A percentile compares a stretch with the other conserved stretches of the same genome.
phyloP scores from a whole-genome alignment of 352 stramenopile genomes.

The Pythium phragmiticola region DNA sequence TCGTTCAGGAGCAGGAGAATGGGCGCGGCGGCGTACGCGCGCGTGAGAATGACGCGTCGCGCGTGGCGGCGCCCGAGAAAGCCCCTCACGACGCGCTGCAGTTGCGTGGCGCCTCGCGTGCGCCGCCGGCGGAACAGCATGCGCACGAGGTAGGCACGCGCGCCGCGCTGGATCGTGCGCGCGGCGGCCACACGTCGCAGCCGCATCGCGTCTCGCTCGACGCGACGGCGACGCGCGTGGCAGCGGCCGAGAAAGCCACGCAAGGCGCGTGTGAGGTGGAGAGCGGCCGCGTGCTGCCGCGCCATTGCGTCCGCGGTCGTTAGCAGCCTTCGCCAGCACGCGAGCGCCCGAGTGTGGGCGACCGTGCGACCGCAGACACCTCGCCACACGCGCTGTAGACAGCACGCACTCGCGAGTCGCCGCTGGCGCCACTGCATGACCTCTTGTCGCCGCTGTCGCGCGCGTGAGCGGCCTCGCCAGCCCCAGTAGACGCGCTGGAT shows the following conservation, averaged over 20 bases:
- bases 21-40: conserved; percentile 39
- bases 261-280: conserved; percentile 41
- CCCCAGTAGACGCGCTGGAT: conserved; percentile 50
- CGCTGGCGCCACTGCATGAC: not conserved
- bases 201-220: conserved; percentile 26
- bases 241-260: conserved; percentile 47
- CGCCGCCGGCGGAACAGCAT: conserved; percentile 40
- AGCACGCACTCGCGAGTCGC: conserved; percentile 2
- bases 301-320: not conserved
- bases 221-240: conserved; percentile 16
- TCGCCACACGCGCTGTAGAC: conserved; percentile 45
- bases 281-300: conserved; percentile 7
- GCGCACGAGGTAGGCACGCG: conserved; percentile 50
- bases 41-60: conserved; percentile 35
- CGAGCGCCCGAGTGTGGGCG: conserved; percentile 9
- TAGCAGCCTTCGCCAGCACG: not conserved
- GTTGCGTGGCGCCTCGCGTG: conserved; percentile 34
- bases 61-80: conserved; percentile 39
- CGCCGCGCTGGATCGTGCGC: conserved; percentile 45
- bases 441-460: conserved; percentile 3
- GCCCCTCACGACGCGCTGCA: conserved; percentile 61
- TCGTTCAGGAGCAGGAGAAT: conserved; percentile 48
- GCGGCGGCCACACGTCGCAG: conserved; percentile 31
- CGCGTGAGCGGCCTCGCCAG: conserved; percentile 16
- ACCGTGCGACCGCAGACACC: conserved; percentile 28